Evolutionary conservation across 1,284 basidiomycete species (phyloP).

Genomic region (Ustilago esculenta): DNA sequence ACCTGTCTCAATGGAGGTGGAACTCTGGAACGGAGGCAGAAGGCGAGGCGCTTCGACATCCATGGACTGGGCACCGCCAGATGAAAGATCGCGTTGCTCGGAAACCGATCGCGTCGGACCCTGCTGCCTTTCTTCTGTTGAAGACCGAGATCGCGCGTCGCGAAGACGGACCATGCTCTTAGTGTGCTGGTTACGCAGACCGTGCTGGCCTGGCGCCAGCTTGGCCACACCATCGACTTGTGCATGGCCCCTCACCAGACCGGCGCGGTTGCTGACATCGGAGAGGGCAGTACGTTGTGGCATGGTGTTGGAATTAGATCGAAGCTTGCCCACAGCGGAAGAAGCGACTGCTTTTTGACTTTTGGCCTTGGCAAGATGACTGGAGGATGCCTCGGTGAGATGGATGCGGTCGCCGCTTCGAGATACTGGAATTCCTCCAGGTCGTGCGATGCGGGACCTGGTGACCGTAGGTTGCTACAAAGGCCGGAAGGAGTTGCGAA

Average conservation of each 20-base stretch:
- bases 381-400: slow-evolving; percentile 40
- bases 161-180: slow-evolving; percentile 45
- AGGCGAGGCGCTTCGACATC: slow-evolving; percentile 39
- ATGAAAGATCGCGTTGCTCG: slow-evolving; percentile 25
- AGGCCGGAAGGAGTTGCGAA: neutral
- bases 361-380: slow-evolving; percentile 27
- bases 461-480: slow-evolving; percentile 31
- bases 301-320: slow-evolving; percentile 24
- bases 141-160: slow-evolving; percentile 32
- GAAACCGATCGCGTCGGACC: slow-evolving; percentile 26
- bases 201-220: slow-evolving; percentile 28
- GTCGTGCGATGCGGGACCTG: slow-evolving; percentile 34
- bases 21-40: slow-evolving; percentile 33
- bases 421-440: slow-evolving; percentile 43
- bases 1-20: slow-evolving; percentile 13
- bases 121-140: slow-evolving; percentile 20
- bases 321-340: slow-evolving; percentile 19
- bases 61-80: slow-evolving; percentile 34
- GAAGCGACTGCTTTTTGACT: slow-evolving; percentile 14
- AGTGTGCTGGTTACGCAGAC: slow-evolving; percentile 31
- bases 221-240: slow-evolving; percentile 22
- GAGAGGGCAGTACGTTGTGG: slow-evolving; percentile 38
- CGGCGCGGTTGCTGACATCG: slow-evolving; percentile 46
- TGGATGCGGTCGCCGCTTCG: slow-evolving; percentile 48
- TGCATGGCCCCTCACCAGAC: slow-evolving; percentile 2